phyloP scores from a whole-genome alignment of 805 yeast species.

The Yueomyces sinensis region DNA sequence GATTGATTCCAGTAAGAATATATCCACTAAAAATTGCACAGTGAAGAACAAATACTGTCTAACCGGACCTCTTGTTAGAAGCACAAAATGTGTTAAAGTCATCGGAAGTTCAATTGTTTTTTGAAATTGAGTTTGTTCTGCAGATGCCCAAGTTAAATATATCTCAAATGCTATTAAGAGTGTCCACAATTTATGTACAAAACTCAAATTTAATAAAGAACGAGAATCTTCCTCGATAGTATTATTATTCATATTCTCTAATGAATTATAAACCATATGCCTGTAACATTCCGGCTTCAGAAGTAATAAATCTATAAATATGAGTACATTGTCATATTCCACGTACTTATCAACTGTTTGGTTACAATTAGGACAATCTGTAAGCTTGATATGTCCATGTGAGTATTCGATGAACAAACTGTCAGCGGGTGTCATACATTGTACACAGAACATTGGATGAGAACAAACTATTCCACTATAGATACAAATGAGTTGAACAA shows the following conservation, averaged over 20 bases:
- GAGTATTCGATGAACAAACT: slow-evolving; percentile 62
- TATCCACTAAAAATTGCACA: slow-evolving; percentile 35
- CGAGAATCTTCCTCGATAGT: background rate
- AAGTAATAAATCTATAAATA: slow-evolving; percentile 72
- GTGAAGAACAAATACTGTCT: slow-evolving; percentile 47
- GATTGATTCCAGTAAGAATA: slow-evolving; percentile 12
- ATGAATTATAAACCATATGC: slow-evolving; percentile 69
- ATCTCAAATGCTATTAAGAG: slow-evolving; percentile 73
- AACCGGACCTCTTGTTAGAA: slow-evolving; percentile 14
- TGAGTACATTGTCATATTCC: slow-evolving; percentile 74
- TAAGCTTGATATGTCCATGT: slow-evolving; percentile 63
- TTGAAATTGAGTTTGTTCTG: slow-evolving; percentile 41
- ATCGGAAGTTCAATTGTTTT: background rate
- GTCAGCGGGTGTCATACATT: slow-evolving; percentile 57
- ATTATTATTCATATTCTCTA: slow-evolving; percentile 20
- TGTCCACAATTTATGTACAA: slow-evolving; percentile 37
- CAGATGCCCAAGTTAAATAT: slow-evolving; percentile 83
- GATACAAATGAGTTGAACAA: no score
- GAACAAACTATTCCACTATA: no score
- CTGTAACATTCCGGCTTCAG: slow-evolving; percentile 80
- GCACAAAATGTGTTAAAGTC: slow-evolving; percentile 7
- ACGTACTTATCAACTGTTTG: slow-evolving; percentile 79
- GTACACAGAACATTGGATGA: slow-evolving; percentile 94
- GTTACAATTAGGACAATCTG: slow-evolving; percentile 62
- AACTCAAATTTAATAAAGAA: slow-evolving; percentile 7